A percentile compares a stretch with the other conserved stretches of the same genome.
Conservation (phyloP, 2,329 filamentous ascomycete genomes). For the Ilyonectria destructans region DNA sequence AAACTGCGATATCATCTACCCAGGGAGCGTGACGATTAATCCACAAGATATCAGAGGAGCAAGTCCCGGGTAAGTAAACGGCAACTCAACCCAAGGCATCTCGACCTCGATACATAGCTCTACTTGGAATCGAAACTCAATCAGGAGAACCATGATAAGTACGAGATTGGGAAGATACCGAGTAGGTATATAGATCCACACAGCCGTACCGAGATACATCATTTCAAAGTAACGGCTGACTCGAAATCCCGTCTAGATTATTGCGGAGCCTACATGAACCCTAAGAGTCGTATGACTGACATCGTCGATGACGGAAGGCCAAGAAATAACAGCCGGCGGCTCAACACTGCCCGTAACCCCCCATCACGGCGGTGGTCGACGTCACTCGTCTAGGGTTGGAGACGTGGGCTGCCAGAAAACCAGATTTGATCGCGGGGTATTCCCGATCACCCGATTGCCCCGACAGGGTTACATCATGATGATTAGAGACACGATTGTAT, state of each 20-base stretch:
- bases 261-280: background rate
- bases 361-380: constrained; percentile 38
- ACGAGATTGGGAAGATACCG: too few species aligned
- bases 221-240: background rate
- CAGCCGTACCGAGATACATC: background rate
- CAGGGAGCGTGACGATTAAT: too few species aligned
- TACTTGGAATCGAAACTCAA: too few species aligned
- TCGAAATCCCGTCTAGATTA: background rate
- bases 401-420: constrained; percentile 27
- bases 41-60: too few species aligned
- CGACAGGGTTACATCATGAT: constrained; percentile 45
- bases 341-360: background rate
- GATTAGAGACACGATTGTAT: constrained; percentile 30
- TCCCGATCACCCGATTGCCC: constrained; percentile 42
- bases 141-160: too few species aligned
- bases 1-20: too few species aligned
- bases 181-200: too few species aligned
- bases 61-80: too few species aligned
- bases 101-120: too few species aligned
- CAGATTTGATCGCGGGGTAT: constrained; percentile 46
- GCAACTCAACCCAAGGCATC: too few species aligned
- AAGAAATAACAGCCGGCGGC: constrained; percentile 1
- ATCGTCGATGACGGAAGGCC: background rate
- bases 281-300: background rate
- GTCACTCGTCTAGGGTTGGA: constrained; percentile 45